A percentile compares a stretch with the other conserved stretches of the same genome.
phyloP scores from a whole-genome alignment of 2,329 filamentous ascomycete species.

The Fusarium kyushuense region DNA sequence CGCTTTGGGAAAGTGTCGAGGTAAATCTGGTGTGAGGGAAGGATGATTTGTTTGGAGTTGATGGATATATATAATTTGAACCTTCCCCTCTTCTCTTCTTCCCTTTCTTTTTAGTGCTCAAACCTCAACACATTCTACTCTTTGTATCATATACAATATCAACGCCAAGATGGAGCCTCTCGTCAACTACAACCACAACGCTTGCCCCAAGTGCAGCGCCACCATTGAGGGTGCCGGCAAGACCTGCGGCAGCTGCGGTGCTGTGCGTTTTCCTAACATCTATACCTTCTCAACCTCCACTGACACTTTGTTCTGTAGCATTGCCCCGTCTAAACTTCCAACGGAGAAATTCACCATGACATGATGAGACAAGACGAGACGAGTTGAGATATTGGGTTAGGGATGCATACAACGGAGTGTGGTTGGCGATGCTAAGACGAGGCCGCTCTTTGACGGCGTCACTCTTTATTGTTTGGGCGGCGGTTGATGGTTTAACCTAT shows the following conservation, averaged over 20 bases:
- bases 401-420: constrained; percentile 23
- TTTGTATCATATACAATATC: neutral
- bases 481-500: neutral
- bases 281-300: too few relatives aligned
- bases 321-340: constrained; percentile 45
- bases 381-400: constrained; percentile 21
- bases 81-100: neutral
- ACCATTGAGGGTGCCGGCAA: constrained; percentile 60
- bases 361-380: constrained; percentile 28
- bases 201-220: constrained; percentile 70
- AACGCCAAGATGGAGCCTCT: constrained; percentile 49
- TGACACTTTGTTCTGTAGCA: constrained; percentile 34
- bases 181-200: constrained; percentile 54
- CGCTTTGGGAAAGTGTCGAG: constrained; percentile 28
- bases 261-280: constrained; percentile 58
- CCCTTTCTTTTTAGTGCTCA: neutral
- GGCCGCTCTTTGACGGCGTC: constrained; percentile 29
- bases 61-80: constrained; percentile 8
- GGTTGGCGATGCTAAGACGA: constrained; percentile 22
- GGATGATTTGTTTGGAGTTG: constrained; percentile 22
- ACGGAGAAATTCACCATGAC: constrained; percentile 15
- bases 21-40: constrained; percentile 33
- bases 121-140: neutral
- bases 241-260: constrained; percentile 68
- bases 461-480: constrained; percentile 31